phyloP scores from a whole-genome alignment of 2,329 filamentous ascomycete genomes.

The Ophiostoma montium region DNA sequence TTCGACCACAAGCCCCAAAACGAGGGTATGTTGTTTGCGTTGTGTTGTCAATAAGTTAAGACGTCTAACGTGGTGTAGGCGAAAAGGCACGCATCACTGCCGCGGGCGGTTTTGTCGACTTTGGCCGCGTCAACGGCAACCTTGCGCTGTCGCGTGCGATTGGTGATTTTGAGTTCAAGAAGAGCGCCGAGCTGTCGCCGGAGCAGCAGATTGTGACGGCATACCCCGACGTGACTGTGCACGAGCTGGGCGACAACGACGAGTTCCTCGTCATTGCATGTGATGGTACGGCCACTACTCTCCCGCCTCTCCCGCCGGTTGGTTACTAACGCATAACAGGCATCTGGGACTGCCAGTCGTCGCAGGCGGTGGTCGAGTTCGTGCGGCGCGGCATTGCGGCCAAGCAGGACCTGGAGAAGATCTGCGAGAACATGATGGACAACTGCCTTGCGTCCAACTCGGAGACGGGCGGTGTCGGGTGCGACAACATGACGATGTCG shows the following conservation, averaged over 20 bases:
- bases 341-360: slow-evolving; percentile 99
- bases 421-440: slow-evolving; percentile 99
- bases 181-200: slow-evolving; percentile 90
- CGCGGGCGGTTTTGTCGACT: slow-evolving; percentile 94
- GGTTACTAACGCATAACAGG: slow-evolving; percentile 38
- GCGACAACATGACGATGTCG: slow-evolving; percentile 99
- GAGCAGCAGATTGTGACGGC: slow-evolving; percentile 98
- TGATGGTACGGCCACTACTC: too few relatives aligned
- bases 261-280: slow-evolving; percentile 91
- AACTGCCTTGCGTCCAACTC: slow-evolving; percentile 97
- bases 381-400: slow-evolving; percentile 91
- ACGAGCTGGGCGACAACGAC: slow-evolving; percentile 83
- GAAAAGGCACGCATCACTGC: slow-evolving; percentile 94
- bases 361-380: slow-evolving; percentile 93
- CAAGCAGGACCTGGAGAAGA: slow-evolving; percentile 86
- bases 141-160: slow-evolving; percentile 92
- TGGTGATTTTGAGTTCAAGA: slow-evolving; percentile 99
- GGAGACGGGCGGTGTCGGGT: slow-evolving; percentile 92
- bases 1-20: slow-evolving; percentile 99
- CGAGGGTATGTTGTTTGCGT: slow-evolving; percentile 49
- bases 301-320: too few relatives aligned
- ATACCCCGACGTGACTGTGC: slow-evolving; percentile 83
- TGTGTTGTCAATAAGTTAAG: not conserved
- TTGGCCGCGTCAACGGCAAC: slow-evolving; percentile 96
- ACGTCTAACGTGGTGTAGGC: slow-evolving; percentile 34